These are phyloP conservation scores for Tirmania nivea DNA, from an alignment of 495 filamentous ascomycete genomes.

Conservation along the genomic window DNA sequence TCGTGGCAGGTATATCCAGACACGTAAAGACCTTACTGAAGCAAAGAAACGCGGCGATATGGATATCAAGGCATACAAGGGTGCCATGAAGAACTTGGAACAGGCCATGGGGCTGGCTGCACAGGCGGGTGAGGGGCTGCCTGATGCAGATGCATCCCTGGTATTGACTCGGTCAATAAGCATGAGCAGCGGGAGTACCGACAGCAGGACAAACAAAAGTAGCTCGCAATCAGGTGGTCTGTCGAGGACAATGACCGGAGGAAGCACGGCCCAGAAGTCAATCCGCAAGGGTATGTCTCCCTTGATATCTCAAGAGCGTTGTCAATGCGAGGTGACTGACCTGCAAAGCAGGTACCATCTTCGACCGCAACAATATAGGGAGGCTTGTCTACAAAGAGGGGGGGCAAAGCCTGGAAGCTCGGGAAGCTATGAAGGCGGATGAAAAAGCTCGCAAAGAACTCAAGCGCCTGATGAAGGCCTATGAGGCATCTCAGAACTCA, in stretches of 20 bases:
- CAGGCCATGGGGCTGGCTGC: too few relatives aligned
- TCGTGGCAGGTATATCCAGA: slow-evolving; percentile 11
- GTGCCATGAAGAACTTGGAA: background rate
- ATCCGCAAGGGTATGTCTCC: background rate
- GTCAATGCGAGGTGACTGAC: too few relatives aligned
- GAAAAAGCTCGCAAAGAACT: background rate
- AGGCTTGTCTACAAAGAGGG: slow-evolving; percentile 10
- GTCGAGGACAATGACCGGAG: background rate
- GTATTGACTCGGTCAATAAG: too few relatives aligned
- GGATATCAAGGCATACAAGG: slow-evolving; percentile 5
- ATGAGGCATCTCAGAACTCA: background rate
- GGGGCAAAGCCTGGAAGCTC: slow-evolving; percentile 4
- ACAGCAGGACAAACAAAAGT: background rate
- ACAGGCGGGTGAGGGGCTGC: too few relatives aligned
- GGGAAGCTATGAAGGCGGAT: slow-evolving; percentile 1
- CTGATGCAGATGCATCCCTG: too few relatives aligned
- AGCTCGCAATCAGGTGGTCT: background rate
- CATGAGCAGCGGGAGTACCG: background rate
- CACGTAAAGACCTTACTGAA: slow-evolving; percentile 7
- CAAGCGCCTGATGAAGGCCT: background rate
- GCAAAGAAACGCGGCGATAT: slow-evolving; percentile 7
- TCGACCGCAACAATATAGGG: slow-evolving; percentile 11
- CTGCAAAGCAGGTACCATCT: slow-evolving; percentile 10
- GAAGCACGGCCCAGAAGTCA: background rate
- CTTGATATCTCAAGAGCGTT: background rate